These are phyloP conservation scores for Suhomyces kilbournensis DNA, from an alignment of 805 yeast genomes.

Conservation along the genomic window DNA sequence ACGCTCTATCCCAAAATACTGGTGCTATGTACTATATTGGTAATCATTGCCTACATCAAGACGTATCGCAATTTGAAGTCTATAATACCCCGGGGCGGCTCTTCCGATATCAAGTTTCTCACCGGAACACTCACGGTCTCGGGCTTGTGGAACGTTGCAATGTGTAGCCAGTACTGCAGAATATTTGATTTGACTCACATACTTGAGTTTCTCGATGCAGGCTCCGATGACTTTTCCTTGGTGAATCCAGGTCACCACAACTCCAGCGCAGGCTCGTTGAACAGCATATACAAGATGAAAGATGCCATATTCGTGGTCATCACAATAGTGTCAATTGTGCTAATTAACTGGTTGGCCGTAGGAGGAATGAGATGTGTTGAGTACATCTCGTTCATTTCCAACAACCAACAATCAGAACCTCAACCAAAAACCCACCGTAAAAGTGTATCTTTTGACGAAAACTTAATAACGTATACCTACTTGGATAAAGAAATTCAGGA, in stretches of 20 bases:
- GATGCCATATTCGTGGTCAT: constrained; percentile 10
- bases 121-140: neutral
- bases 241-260: constrained; percentile 1
- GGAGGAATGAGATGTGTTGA: constrained; percentile 15
- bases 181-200: constrained; percentile 3
- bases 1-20: neutral
- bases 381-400: constrained; percentile 13
- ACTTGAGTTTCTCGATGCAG: neutral
- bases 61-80: constrained; percentile 6
- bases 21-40: neutral
- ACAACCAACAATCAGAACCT: constrained; percentile 2
- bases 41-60: neutral
- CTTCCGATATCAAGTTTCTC: constrained; percentile 5
- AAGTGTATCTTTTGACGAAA: constrained; percentile 17
- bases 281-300: constrained; percentile 9
- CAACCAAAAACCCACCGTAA: constrained; percentile 10
- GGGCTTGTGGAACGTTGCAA: constrained; percentile 4
- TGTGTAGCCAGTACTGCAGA: neutral
- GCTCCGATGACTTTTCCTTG: neutral
- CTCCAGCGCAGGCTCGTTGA: constrained; percentile 3
- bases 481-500: constrained; percentile 6
- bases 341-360: constrained; percentile 9
- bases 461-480: constrained; percentile 13
- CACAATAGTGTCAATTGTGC: constrained; percentile 10
- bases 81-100: constrained; percentile 7